Base-by-base conservation (phyloP, 2,329 filamentous ascomycete genomes). In the Ascomycota sp. region DNA sequence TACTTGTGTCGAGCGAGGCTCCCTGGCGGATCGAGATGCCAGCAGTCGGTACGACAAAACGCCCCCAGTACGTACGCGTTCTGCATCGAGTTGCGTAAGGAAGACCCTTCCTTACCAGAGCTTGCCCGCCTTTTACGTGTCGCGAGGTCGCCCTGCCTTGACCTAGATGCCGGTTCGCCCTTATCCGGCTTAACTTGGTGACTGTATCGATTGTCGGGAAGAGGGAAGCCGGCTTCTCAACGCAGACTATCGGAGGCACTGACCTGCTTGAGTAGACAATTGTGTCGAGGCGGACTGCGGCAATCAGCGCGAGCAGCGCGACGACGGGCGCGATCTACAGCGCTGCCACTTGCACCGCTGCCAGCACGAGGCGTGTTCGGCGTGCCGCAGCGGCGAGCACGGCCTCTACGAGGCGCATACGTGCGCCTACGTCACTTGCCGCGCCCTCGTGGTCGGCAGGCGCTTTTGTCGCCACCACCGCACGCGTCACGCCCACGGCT, bases 341-440 rank as follows among this genome's bases (percentile, higher is more conserved):
- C 29, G 22, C 25, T 32, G 30, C 26, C 12, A 8, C 20, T 24
- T 27, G 8, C 32, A 33, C 28, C 28, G 28, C 13, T 22, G 28
- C 28, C 7, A n/a, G 10, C 19, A 5, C 4, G 9, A 9, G 19
- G 20, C 3, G 10, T 31, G 30, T 15, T 10, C 23, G 7, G 19
- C 15, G 15, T 4, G 13, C 4, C 24, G 7, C n/a, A n/a, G 30
- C 15, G 8, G 30, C 23, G 20, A 11, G 5, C 4, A 26, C 24
- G 29, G 24, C 17, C 20, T 15, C 20, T 28, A 20, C 30, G 25
- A 8, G 10, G 11, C 7, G 20, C 30, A 28, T 21, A 31, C 25
- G 8, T 31, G 29, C 29, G 23, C 10, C 8, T 8, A 26, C 23
- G 12, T 9, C 11, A 19, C 7, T 25, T 29, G 23, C 19, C 23